phyloP scores from a whole-genome alignment of 208 protist species.

The Willaertia magna region DNA sequence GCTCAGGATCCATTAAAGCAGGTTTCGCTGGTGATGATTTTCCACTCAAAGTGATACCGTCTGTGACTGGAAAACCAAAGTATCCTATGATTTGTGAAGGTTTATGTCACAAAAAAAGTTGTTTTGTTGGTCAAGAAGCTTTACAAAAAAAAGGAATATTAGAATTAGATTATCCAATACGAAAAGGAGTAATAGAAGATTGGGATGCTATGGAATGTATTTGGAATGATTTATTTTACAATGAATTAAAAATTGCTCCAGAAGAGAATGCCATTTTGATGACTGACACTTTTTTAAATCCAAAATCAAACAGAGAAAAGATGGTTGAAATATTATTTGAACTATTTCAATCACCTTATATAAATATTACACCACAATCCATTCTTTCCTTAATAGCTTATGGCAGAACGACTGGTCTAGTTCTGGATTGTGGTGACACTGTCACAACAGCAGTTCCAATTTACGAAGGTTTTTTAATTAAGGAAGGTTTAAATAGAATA shows the following conservation, averaged over 20 bases:
- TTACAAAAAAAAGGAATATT: not conserved
- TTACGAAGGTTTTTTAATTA: constrained; percentile 74
- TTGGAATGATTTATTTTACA: not conserved
- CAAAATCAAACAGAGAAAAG: not conserved
- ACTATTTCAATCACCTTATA: too few relatives aligned
- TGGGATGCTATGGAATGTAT: not conserved
- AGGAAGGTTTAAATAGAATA: constrained; percentile 28
- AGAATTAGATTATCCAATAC: not conserved
- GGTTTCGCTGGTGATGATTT: constrained; percentile 90
- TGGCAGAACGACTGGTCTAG: constrained; percentile 76
- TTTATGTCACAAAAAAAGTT: not conserved
- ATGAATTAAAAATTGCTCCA: not conserved
- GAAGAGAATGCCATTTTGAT: not conserved
- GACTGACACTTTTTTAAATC: not conserved
- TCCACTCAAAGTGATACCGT: constrained; percentile 37
- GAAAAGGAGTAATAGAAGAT: not conserved
- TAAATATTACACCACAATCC: constrained; percentile 46
- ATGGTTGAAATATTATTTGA: too few relatives aligned
- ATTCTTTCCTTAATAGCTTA: constrained; percentile 78
- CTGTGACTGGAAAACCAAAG: too few relatives aligned
- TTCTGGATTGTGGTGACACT: constrained; percentile 74
- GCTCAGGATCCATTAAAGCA: constrained; percentile 75
- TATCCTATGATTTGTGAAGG: not conserved
- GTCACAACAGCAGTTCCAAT: constrained; percentile 63
- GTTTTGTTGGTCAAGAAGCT: not conserved